Percentiles rank a stretch among this genome's conserved stretches.
Conservation (phyloP, 2,329 filamentous ascomycete genomes). For the Chrysosporium keratinophilum region DNA sequence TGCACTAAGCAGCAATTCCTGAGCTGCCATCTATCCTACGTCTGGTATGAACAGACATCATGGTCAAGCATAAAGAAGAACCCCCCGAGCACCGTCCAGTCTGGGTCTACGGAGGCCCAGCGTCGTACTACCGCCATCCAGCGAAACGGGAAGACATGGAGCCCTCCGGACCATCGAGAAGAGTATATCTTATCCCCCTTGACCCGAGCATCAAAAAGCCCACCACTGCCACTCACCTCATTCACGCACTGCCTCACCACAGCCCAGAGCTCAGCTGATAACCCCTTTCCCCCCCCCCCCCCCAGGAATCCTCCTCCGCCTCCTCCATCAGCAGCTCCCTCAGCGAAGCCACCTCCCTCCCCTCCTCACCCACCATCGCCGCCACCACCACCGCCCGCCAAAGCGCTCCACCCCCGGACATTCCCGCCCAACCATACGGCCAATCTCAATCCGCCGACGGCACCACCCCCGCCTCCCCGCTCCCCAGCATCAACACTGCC, state of each 20-base stretch:
- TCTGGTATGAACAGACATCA: background rate
- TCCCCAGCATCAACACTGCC: background rate
- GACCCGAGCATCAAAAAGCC: background rate
- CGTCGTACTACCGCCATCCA: conserved; percentile 14
- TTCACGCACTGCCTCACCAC: no score
- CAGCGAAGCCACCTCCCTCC: no score
- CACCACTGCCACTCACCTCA: no score
- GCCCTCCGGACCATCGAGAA: conserved; percentile 5
- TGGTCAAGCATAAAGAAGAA: conserved; percentile 10
- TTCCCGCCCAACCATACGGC: background rate
- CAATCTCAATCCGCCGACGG: background rate
- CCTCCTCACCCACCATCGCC: no score
- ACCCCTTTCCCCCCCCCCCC: no score
- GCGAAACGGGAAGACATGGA: background rate
- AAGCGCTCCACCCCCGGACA: no score
- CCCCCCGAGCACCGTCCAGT: conserved; percentile 16
- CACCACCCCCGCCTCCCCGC: background rate
- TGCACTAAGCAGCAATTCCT: background rate
- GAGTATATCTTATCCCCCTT: conserved; percentile 1
- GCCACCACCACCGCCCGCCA: background rate
- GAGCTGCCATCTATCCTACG: background rate
- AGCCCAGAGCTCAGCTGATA: no score
- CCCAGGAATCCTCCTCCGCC: conserved; percentile 23
- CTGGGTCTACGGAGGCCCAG: conserved; percentile 17
- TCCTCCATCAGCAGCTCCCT: conserved; percentile 18